Conservation (phyloP, 2,329 filamentous ascomycete genomes). For the Sporothrix dimorphospora region DNA sequence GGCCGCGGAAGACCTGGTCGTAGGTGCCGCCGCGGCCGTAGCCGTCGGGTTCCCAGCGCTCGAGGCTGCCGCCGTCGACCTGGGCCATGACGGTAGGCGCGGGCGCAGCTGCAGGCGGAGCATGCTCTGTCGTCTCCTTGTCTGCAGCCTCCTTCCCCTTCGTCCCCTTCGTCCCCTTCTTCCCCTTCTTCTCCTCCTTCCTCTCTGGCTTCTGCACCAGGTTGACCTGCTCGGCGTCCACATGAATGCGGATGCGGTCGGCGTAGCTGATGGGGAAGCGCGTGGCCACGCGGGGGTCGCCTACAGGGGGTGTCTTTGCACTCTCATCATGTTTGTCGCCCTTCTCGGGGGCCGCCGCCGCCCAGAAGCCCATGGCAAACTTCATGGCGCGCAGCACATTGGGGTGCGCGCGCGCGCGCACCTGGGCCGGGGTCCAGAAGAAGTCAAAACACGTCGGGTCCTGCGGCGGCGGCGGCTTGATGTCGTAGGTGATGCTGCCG, state of each 20-base stretch:
- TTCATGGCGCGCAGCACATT: slow-evolving; percentile 65
- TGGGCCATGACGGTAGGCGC: slow-evolving; percentile 62
- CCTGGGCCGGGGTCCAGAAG: slow-evolving; percentile 73
- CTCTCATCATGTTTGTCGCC: neutral
- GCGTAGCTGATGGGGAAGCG: slow-evolving; percentile 68
- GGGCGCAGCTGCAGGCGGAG: neutral
- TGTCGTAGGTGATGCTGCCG: slow-evolving; percentile 35
- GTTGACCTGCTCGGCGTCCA: slow-evolving; percentile 45
- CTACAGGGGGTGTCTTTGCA: no score
- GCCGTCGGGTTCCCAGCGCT: slow-evolving; percentile 71
- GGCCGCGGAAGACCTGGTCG: slow-evolving; percentile 55
- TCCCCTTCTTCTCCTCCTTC: slow-evolving; percentile 30
- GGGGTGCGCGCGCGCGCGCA: slow-evolving; percentile 67
- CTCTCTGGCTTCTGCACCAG: slow-evolving; percentile 33
- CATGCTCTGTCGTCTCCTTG: slow-evolving; percentile 36
- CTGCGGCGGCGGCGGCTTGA: slow-evolving; percentile 60
- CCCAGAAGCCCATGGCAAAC: slow-evolving; percentile 70
- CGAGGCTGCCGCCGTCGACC: slow-evolving; percentile 70
- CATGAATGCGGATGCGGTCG: slow-evolving; percentile 69
- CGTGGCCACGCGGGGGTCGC: slow-evolving; percentile 61
- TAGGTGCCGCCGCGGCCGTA: slow-evolving; percentile 64
- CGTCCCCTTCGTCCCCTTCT: slow-evolving; percentile 33
- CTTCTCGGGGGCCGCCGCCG: slow-evolving; percentile 41
- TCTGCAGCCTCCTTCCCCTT: slow-evolving; percentile 37
- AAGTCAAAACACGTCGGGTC: slow-evolving; percentile 73